A percentile compares a stretch with the other conserved stretches of the same genome.
These are phyloP conservation scores for Penicillium hordei DNA, from an alignment of 2,329 filamentous ascomycete species.

Conservation along the genomic window DNA sequence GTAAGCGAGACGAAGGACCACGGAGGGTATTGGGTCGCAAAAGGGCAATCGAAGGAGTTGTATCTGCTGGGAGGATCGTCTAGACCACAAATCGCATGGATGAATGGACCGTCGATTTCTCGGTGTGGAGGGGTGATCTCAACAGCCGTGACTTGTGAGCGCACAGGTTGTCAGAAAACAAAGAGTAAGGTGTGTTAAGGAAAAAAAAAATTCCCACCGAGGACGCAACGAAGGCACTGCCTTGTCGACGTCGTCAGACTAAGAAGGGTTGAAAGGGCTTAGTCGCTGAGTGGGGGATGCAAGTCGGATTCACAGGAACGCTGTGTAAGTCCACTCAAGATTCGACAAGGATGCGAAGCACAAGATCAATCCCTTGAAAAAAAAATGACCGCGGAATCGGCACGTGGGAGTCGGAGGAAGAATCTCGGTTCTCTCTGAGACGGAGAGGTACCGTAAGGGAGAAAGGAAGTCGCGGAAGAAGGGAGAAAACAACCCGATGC, in stretches of 20 bases:
- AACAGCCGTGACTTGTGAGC: conserved; percentile 13
- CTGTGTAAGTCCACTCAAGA: background rate
- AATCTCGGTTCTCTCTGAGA: conserved; percentile 7
- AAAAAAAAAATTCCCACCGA: conserved; percentile 7
- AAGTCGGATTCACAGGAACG: conserved; percentile 13
- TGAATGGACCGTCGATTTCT: conserved; percentile 10
- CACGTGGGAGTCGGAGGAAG: conserved; percentile 22
- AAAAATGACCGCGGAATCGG: conserved; percentile 27
- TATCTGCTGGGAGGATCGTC: conserved; percentile 9
- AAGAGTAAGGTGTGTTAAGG: background rate
- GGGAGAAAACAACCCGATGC: conserved; percentile 20
- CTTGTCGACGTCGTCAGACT: conserved; percentile 16
- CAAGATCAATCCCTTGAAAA: conserved; percentile 20
- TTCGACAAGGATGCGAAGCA: conserved; percentile 10
- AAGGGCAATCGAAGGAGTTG: conserved; percentile 2
- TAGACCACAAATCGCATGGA: conserved; percentile 32
- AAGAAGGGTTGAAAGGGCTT: background rate
- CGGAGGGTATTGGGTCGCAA: conserved; percentile 8
- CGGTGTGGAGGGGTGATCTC: conserved; percentile 10
- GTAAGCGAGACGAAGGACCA: conserved; percentile 1
- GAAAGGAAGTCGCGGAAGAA: conserved; percentile 14
- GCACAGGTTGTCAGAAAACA: conserved; percentile 13
- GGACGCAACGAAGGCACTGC: conserved; percentile 18
- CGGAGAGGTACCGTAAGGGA: conserved; percentile 6
- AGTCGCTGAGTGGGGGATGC: background rate